Conservation (phyloP, 129 eudicot genomes). For the Tanacetum coccineum region DNA sequence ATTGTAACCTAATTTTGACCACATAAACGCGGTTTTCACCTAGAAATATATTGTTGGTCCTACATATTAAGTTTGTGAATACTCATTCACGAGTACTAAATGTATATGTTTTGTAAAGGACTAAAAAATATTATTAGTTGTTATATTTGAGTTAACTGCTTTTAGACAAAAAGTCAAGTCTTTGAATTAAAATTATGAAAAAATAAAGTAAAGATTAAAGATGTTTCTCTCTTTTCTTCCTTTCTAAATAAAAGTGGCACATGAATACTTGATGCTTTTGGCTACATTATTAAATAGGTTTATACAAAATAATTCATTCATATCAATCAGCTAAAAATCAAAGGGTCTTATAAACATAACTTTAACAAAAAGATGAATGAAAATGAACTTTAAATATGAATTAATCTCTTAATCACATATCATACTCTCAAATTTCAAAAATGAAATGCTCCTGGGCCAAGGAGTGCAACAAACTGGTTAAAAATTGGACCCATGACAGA, state of each 20-base stretch:
- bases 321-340: not conserved
- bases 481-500: too few relatives aligned
- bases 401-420: too few relatives aligned
- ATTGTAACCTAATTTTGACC: constrained; percentile 6
- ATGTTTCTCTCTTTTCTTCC: not conserved
- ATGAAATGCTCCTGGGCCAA: too few relatives aligned
- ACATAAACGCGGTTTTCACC: constrained; percentile 11
- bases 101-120: not conserved
- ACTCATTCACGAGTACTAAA: not conserved
- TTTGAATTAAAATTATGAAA: not conserved
- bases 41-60: constrained; percentile 2
- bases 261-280: not conserved
- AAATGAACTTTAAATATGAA: too few relatives aligned
- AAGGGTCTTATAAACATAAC: not conserved
- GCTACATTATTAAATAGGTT: not conserved
- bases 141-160: not conserved
- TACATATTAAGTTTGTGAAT: not conserved
- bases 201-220: not conserved
- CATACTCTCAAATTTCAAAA: too few relatives aligned
- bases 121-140: too few relatives aligned
- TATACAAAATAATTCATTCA: not conserved
- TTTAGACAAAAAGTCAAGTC: not conserved
- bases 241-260: not conserved
- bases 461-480: too few relatives aligned
- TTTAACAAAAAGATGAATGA: not conserved